Evolutionary conservation across 2,329 filamentous ascomycete genomes (phyloP), one percentile per base, ranked within the genome.

Genomic region (Lasiodiplodia citricola): DNA sequence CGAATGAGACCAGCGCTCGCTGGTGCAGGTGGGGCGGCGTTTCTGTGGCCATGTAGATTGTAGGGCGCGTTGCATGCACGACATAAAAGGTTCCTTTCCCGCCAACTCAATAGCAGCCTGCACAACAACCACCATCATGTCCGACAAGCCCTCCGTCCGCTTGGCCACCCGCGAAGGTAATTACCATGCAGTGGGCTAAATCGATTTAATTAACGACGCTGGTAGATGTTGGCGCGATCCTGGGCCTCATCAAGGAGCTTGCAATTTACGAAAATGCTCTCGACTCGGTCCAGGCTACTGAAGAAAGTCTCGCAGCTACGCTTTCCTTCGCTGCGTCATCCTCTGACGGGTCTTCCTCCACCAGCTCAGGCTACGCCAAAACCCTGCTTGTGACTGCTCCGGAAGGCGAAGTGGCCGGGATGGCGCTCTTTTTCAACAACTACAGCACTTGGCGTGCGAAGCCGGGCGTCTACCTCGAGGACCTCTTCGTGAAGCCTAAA

Each of bases 381-480:
- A 95, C 92, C 62, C 85, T 96, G 41, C 81, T 95, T 67, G 84
- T 85, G 73, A 78, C 79, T 1, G 82, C 84, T 23, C 74, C 77
- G 18, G 76, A 78, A 37, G 77, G 74, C 54, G 75, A 78, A 38
- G 76, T 87, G 79, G 92, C 88, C 0, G 93, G 91, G 58, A 93
- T 97, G 87, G 94, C 94, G 1, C 82, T 97, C 51, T 97, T 94
- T 83, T 98, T 97, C 80, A 94, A 95, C 85, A 98, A 95, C 82
- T 98, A 97, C 82, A 93, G 90, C 76, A 97, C 95, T 0, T 98
- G 96, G 96, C 88, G 92, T 10, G 88, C 92, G n/a, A 88, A 87
- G 56, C 89, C 94, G 0, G 95, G 95, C 2, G 92, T 99, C 76
- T 97, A 96, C 80, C 89, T 98, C 47, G 95, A 98, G 80, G 95